phyloP scores from a whole-genome alignment of 495 filamentous ascomycete genomes.

The Aspergillus cavernicola region DNA sequence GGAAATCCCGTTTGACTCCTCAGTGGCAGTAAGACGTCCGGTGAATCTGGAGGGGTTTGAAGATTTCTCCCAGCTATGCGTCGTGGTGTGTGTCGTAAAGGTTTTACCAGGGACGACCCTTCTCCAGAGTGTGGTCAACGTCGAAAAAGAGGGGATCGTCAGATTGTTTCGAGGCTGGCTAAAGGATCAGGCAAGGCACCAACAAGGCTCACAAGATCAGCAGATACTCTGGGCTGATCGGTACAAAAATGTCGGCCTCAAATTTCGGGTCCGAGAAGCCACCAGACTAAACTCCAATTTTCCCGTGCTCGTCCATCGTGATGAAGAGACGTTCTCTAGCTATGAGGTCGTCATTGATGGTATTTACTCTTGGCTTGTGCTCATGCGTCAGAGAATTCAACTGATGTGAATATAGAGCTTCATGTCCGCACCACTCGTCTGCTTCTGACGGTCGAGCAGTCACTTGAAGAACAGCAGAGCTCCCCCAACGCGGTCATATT shows the following conservation, averaged over 20 bases:
- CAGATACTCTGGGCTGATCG: constrained; percentile 57
- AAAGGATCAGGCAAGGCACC: constrained; percentile 29
- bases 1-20: not conserved
- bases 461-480: constrained; percentile 49
- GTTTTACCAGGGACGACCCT: constrained; percentile 51
- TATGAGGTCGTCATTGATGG: constrained; percentile 61
- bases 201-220: not conserved
- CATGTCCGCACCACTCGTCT: constrained; percentile 57
- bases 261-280: constrained; percentile 47
- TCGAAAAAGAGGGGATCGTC: constrained; percentile 61
- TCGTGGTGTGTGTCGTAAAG: constrained; percentile 65
- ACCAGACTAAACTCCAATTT: constrained; percentile 21
- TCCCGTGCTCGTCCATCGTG: constrained; percentile 44
- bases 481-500: constrained; percentile 54
- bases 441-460: constrained; percentile 54
- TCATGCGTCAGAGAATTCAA: not conserved
- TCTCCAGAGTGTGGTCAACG: constrained; percentile 56
- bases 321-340: constrained; percentile 53
- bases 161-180: constrained; percentile 71
- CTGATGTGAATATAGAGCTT: constrained; percentile 43
- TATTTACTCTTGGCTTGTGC: constrained; percentile 23
- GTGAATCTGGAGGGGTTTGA: constrained; percentile 64
- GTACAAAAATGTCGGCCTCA: constrained; percentile 52
- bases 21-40: constrained; percentile 39
- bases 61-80: constrained; percentile 67